A percentile compares a stretch with the other conserved stretches of the same genome.
Conservation (phyloP, 768 basidiomycete species). For the Boletus rex-veris region DNA sequence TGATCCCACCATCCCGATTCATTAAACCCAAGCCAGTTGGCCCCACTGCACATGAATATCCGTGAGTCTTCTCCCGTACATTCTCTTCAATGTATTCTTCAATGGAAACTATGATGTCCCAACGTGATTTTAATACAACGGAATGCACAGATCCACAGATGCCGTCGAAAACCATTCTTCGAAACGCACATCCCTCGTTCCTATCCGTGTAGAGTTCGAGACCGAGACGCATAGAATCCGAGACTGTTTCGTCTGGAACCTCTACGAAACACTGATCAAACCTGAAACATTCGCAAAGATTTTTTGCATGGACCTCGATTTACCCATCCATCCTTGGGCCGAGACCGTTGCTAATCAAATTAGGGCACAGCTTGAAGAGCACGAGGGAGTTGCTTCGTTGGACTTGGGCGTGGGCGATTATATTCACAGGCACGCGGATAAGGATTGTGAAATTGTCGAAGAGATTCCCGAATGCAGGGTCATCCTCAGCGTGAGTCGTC, state of each 20-base stretch:
- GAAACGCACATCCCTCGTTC: constrained; percentile 60
- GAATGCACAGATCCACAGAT: constrained; percentile 54
- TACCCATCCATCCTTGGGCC: constrained; percentile 62
- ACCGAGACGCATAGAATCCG: constrained; percentile 88
- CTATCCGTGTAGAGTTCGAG: constrained; percentile 94
- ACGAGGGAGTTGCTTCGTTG: constrained; percentile 76
- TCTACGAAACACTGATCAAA: constrained; percentile 81
- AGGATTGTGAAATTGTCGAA: constrained; percentile 47
- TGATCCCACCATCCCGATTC: constrained; percentile 76
- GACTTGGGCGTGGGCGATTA: constrained; percentile 51
- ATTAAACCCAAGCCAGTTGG: constrained; percentile 57
- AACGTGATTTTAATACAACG: constrained; percentile 15
- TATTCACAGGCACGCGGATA: constrained; percentile 13
- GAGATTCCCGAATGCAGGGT: constrained; percentile 78
- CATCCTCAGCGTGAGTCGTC: constrained; percentile 62
- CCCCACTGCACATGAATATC: constrained; percentile 67
- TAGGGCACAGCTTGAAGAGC: constrained; percentile 86
- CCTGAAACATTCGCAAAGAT: constrained; percentile 82
- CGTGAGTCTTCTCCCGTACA: constrained; percentile 50
- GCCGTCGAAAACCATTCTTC: constrained; percentile 60
- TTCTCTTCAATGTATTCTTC: constrained; percentile 2
- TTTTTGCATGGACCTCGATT: constrained; percentile 86
- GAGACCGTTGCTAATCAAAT: constrained; percentile 86
- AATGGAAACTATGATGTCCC: constrained; percentile 3
- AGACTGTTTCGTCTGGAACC: constrained; percentile 95